Conservation (phyloP, 208 protist species). For the Wallacemonas sp. region DNA sequence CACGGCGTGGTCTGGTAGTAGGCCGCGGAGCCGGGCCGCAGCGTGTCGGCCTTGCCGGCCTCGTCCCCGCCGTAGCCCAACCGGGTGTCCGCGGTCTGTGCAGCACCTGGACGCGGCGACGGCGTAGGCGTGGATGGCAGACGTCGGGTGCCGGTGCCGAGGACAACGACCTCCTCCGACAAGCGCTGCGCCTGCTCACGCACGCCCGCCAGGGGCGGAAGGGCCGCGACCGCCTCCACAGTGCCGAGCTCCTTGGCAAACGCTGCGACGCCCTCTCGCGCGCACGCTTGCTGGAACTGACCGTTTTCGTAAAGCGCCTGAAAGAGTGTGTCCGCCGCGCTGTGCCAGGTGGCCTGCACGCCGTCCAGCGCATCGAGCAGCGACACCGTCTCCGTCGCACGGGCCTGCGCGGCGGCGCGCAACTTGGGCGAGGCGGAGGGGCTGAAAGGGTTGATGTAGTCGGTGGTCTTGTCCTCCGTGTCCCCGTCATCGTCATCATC, state of each 20-base stretch:
- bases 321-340: not conserved
- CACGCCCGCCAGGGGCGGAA: slow-evolving; percentile 1
- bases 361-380: not conserved
- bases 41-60: not conserved
- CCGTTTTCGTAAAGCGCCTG: slow-evolving; percentile 18
- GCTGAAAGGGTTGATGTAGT: slow-evolving; percentile 8
- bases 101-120: no score
- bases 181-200: slow-evolving; percentile 5
- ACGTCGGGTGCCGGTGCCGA: not conserved
- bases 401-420: not conserved
- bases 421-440: slow-evolving; percentile 10
- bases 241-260: slow-evolving; percentile 27
- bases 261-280: slow-evolving; percentile 10
- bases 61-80: not conserved
- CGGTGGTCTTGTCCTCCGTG: not conserved
- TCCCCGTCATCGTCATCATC: not conserved
- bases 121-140: not conserved
- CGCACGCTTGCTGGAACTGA: slow-evolving; percentile 7
- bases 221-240: slow-evolving; percentile 17
- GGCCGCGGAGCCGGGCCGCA: not conserved
- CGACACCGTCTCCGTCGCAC: slow-evolving; percentile 1
- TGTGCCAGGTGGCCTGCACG: slow-evolving; percentile 1
- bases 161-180: not conserved
- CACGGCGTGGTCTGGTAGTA: slow-evolving; percentile 1
- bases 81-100: no score